Evolutionary conservation across 768 basidiomycete genomes (phyloP).

Genomic region (Cantharellus cinnabarinus): DNA sequence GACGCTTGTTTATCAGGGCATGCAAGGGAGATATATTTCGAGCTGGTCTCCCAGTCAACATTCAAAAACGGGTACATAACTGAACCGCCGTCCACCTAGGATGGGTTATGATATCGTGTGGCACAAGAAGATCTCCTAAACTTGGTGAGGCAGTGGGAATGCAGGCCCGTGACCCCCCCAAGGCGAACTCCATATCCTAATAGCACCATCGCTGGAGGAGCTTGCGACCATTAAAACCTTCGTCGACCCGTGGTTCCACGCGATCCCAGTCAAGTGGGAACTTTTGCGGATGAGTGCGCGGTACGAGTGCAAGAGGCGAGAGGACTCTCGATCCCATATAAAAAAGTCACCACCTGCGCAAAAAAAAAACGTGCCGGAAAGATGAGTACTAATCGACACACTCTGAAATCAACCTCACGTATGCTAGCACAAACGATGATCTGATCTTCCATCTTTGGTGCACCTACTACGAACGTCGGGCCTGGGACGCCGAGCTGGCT

Average conservation of each 20-base stretch:
- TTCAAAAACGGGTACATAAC: too few relatives aligned
- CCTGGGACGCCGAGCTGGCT: conserved; percentile 38
- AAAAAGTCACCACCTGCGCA: conserved; percentile 40
- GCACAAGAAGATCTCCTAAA: too few relatives aligned
- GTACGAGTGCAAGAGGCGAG: conserved; percentile 41
- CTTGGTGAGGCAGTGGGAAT: too few relatives aligned
- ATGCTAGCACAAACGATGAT: not conserved
- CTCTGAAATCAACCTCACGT: not conserved
- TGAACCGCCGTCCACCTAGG: too few relatives aligned
- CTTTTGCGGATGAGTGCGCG: conserved; percentile 35
- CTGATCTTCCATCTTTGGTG: not conserved
- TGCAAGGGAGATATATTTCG: too few relatives aligned
- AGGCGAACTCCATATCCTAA: conserved; percentile 40
- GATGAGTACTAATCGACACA: not conserved
- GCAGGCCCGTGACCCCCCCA: not conserved
- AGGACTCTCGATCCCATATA: conserved; percentile 73
- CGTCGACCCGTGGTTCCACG: conserved; percentile 51
- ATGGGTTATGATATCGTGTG: too few relatives aligned
- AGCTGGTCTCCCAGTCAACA: too few relatives aligned
- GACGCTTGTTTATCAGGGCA: too few relatives aligned
- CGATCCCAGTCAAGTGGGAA: conserved; percentile 53
- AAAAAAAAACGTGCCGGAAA: not conserved
- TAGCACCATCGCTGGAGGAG: conserved; percentile 55
- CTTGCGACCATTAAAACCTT: conserved; percentile 39
- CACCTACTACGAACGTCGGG: conserved; percentile 29